phyloP scores from a whole-genome alignment of 345 rosid genomes.

The Boechera retrofracta region DNA sequence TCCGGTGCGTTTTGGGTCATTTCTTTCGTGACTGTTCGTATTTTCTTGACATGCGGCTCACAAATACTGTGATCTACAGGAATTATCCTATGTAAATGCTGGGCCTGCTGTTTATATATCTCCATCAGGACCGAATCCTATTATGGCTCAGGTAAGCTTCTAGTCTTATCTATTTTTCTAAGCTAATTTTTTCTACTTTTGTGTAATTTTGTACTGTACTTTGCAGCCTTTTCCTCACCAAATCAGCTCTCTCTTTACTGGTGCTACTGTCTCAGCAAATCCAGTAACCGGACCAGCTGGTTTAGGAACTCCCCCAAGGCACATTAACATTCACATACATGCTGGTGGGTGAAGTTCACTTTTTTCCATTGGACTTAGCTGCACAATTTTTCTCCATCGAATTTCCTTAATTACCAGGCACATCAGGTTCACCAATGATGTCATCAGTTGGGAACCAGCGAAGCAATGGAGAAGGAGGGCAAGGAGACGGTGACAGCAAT shows the following conservation, averaged over 20 bases:
- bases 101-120: constrained; percentile 97
- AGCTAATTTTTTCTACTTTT: neutral
- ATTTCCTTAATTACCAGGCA: constrained; percentile 52
- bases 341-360: constrained; percentile 67
- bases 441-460: constrained; percentile 60
- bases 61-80: constrained; percentile 54
- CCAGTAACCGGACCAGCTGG: constrained; percentile 62
- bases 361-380: constrained; percentile 2
- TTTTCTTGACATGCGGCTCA: constrained; percentile 31
- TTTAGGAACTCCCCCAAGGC: constrained; percentile 68
- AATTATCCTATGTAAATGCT: constrained; percentile 69
- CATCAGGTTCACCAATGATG: constrained; percentile 57
- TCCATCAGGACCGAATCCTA: constrained; percentile 89
- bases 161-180: constrained; percentile 8
- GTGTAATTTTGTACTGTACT: constrained; percentile 26
- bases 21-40: neutral
- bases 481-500: constrained; percentile 55
- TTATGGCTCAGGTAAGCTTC: constrained; percentile 88
- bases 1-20: constrained; percentile 56
- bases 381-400: constrained; percentile 10
- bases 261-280: constrained; percentile 58
- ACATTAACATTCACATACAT: constrained; percentile 92
- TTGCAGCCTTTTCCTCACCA: constrained; percentile 94
- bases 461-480: constrained; percentile 52
- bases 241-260: constrained; percentile 72